Evolutionary conservation across 805 yeast genomes (phyloP).

Genomic region (Candida stauntonica): DNA sequence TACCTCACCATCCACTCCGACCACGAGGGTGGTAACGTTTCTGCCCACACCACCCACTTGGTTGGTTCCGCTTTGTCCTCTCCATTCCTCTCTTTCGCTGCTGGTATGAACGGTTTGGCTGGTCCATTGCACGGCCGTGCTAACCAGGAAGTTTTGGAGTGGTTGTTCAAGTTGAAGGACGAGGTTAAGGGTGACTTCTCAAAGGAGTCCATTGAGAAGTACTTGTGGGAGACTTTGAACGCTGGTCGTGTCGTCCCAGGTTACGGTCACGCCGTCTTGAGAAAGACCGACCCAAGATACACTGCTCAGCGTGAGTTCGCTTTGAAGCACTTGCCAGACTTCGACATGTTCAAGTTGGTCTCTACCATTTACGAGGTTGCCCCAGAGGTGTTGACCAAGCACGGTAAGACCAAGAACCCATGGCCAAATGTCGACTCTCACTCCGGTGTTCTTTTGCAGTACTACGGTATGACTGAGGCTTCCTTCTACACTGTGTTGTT

Average conservation of each 20-base stretch:
- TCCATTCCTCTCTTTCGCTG: slow-evolving; percentile 73
- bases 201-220: slow-evolving; percentile 64
- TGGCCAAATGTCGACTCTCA: slow-evolving; percentile 91
- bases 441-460: slow-evolving; percentile 80
- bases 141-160: slow-evolving; percentile 81
- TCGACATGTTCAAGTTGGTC: slow-evolving; percentile 73
- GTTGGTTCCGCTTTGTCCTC: slow-evolving; percentile 81
- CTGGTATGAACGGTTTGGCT: slow-evolving; percentile 81
- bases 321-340: slow-evolving; percentile 68
- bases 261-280: slow-evolving; percentile 83
- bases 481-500: slow-evolving; percentile 82
- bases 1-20: slow-evolving; percentile 81
- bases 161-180: slow-evolving; percentile 64
- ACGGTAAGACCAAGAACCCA: slow-evolving; percentile 90
- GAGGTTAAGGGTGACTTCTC: slow-evolving; percentile 61
- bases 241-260: slow-evolving; percentile 86
- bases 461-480: slow-evolving; percentile 79
- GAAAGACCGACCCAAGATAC: slow-evolving; percentile 88
- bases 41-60: slow-evolving; percentile 82
- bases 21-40: slow-evolving; percentile 88
- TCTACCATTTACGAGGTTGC: slow-evolving; percentile 77
- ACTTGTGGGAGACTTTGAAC: slow-evolving; percentile 74
- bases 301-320: slow-evolving; percentile 84
- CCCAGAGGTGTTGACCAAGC: slow-evolving; percentile 73
- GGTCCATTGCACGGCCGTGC: slow-evolving; percentile 90